Base-by-base conservation (phyloP, 2,329 filamentous ascomycete genomes). In the Keithomyces neogunnii region DNA sequence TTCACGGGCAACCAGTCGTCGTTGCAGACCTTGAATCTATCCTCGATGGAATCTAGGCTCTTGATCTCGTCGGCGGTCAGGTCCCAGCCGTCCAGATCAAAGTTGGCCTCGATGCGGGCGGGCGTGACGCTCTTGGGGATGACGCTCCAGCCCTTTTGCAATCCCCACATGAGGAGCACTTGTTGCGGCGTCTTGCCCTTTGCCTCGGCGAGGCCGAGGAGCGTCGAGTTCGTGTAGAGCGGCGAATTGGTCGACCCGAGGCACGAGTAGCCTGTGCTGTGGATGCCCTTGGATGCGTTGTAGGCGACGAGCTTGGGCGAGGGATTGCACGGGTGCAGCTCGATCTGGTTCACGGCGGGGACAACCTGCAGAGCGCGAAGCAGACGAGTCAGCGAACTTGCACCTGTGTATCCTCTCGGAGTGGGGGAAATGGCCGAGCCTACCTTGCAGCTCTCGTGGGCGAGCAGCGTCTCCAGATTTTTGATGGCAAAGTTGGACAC, bases 401-500 rank as follows among this genome's bases (percentile, higher is more conserved):
- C 11, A 48, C 9, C 4, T 19, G 35, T 49, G 39, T 43, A 35
- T 19, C 7, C 19, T 19, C 19, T 19, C 19, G 19, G 19, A 19
- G 19, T 19, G 19, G 19, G 19, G 19, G 19, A 19, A 19, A 19
- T 11, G 26, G 33, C 13, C 26, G 9, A 13, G 63, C 86, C 85
- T 63, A 92, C 89, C 73, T 88, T 89, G 69, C 77, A 80, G 51
- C 86, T 43, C 9, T 80, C 76, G 59, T 86, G 78, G 59, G 77
- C 81, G 55, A 93, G 74, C 53, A 93, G 77, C 67, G 81, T 87
- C 76, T 92, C 86, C 38, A 93, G 73, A 70, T 93, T 88, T 68
- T 74, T 81, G 66, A 91, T 88, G 56, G 78, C 85, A 67, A 95
- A 93, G 77, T 95, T 95, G 68, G 86, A 89, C 52, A 93, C 86